Evolutionary conservation across 257 asterid genomes (phyloP).

Genomic region (Plantago ovata): DNA sequence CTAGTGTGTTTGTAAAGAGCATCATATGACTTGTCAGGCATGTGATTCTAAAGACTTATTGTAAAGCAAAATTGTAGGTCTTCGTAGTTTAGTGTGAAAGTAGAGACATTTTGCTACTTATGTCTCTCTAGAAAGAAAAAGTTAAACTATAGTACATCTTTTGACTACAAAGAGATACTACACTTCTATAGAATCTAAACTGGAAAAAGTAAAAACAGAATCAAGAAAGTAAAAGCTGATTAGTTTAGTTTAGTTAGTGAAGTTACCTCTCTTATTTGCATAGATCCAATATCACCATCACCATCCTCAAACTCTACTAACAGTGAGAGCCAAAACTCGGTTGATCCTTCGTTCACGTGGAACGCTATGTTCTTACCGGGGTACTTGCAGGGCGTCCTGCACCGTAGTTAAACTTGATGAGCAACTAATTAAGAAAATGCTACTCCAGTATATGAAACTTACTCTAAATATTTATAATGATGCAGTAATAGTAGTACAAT

Average conservation of each 20-base stretch:
- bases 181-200: constrained; percentile 12
- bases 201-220: not conserved
- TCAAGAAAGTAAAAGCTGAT: too few species aligned
- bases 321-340: constrained; percentile 79
- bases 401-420: not conserved
- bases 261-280: constrained; percentile 86
- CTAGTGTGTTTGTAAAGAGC: constrained; percentile 21
- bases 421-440: too few species aligned
- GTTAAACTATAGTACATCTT: constrained; percentile 25
- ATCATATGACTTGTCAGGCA: constrained; percentile 30
- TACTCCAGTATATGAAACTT: too few species aligned
- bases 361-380: constrained; percentile 79
- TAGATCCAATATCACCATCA: constrained; percentile 90
- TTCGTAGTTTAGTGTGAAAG: constrained; percentile 35
- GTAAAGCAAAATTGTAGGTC: constrained; percentile 21
- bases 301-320: constrained; percentile 89
- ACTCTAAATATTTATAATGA: too few species aligned
- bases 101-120: constrained; percentile 24
- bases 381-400: constrained; percentile 89
- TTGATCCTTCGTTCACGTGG: constrained; percentile 92
- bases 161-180: constrained; percentile 31
- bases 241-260: too few species aligned
- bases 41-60: constrained; percentile 24
- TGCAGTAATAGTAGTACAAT: not conserved
- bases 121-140: constrained; percentile 22